Conservation (phyloP, 805 yeast species). For the Candida vaughaniae region DNA sequence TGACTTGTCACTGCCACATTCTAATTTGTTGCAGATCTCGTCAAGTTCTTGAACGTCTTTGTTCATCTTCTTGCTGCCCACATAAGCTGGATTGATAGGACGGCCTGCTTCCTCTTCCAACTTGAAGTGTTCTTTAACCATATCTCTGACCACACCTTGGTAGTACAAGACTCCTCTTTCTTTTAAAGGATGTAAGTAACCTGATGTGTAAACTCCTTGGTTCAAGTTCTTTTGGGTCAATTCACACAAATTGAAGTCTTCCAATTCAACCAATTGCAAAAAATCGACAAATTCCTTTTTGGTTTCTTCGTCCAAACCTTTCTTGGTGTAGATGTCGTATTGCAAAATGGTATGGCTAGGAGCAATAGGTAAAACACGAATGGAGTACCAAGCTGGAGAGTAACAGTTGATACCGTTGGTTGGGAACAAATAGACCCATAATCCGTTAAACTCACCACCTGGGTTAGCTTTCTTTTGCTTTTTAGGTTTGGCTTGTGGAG, state of each 20-base stretch:
- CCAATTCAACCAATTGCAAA: slow-evolving; percentile 55
- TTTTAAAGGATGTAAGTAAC: slow-evolving; percentile 57
- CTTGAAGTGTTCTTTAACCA: slow-evolving; percentile 55
- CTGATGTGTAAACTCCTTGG: slow-evolving; percentile 59
- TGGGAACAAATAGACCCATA: slow-evolving; percentile 63
- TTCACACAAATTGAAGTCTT: slow-evolving; percentile 57
- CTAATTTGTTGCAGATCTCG: slow-evolving; percentile 48
- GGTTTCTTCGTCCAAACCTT: slow-evolving; percentile 50
- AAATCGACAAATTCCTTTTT: slow-evolving; percentile 64
- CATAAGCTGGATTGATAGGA: slow-evolving; percentile 52
- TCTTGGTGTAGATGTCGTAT: slow-evolving; percentile 61
- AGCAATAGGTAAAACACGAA: slow-evolving; percentile 55
- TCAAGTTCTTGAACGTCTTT: slow-evolving; percentile 50
- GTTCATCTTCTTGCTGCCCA: slow-evolving; percentile 39
- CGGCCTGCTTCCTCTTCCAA: slow-evolving; percentile 45
- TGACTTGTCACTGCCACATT: slow-evolving; percentile 34
- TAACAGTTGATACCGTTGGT: slow-evolving; percentile 62
- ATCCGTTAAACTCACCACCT: slow-evolving; percentile 61
- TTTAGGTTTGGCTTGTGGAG: slow-evolving; percentile 3
- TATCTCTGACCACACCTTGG: slow-evolving; percentile 53
- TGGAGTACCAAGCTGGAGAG: slow-evolving; percentile 66
- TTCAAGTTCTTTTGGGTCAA: slow-evolving; percentile 60
- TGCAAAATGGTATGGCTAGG: slow-evolving; percentile 57
- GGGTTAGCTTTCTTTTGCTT: slow-evolving; percentile 42
- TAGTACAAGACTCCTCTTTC: slow-evolving; percentile 60